These are phyloP conservation scores for Cryptomeria japonica DNA, from an alignment of 75 land plant genomes.

Conservation along the genomic window DNA sequence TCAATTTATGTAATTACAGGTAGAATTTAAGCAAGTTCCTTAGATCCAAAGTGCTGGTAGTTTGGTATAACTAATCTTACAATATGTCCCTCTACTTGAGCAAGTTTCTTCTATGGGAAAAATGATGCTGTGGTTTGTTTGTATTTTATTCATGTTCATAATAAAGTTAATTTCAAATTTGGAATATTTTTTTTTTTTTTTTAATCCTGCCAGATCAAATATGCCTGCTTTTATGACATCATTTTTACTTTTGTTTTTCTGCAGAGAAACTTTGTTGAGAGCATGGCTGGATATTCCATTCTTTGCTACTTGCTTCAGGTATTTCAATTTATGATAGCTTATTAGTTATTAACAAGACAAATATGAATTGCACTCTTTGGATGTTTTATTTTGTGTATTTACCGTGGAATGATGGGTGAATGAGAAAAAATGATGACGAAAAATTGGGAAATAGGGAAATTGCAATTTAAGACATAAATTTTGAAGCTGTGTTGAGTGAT, in stretches of 20 bases:
- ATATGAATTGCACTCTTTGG: no score
- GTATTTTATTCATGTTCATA: background rate
- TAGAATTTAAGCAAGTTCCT: background rate
- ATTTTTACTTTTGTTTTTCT: slow-evolving; percentile 6
- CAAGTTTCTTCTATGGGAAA: background rate
- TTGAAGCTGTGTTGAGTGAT: background rate
- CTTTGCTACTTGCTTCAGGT: slow-evolving; percentile 97
- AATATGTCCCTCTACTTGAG: background rate
- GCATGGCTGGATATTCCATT: slow-evolving; percentile 99
- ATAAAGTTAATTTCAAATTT: background rate
- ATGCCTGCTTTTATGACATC: background rate
- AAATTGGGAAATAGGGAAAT: background rate
- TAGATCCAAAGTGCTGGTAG: background rate
- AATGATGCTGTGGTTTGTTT: background rate
- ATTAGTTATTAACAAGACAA: background rate
- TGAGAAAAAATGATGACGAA: background rate
- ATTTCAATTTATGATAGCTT: background rate
- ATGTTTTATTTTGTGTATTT: background rate
- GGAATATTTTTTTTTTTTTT: background rate
- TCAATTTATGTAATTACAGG: background rate
- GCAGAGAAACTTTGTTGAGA: slow-evolving; percentile 99
- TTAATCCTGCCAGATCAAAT: background rate
- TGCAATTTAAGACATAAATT: background rate
- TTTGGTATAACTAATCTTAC: no score
- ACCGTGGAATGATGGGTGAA: background rate